phyloP scores from a whole-genome alignment of 1,284 basidiomycete species.

The Ceratobasidium sp. region DNA sequence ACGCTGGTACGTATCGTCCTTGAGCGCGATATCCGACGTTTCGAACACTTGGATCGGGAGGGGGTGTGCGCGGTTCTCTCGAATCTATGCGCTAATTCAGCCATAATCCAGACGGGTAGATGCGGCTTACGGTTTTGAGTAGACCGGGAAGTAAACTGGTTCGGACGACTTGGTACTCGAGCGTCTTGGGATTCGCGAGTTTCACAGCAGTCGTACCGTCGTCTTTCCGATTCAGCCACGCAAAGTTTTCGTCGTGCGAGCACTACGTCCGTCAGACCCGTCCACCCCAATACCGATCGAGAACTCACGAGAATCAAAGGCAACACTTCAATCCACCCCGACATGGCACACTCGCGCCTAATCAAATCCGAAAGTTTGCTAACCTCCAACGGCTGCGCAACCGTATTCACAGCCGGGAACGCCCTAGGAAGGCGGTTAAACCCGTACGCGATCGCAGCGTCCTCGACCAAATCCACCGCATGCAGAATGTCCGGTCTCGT shows the following conservation, averaged over 20 bases:
- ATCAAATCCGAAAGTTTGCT: slow-evolving; percentile 92
- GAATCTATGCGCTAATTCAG: slow-evolving; percentile 53
- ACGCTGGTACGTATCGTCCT: slow-evolving; percentile 79
- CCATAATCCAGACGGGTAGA: not conserved
- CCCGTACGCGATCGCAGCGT: slow-evolving; percentile 96
- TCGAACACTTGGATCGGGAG: slow-evolving; percentile 95
- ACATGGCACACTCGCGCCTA: slow-evolving; percentile 88
- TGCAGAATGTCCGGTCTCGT: slow-evolving; percentile 97
- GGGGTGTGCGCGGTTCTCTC: slow-evolving; percentile 94
- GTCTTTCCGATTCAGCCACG: slow-evolving; percentile 86
- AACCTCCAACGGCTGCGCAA: slow-evolving; percentile 89
- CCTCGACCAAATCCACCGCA: slow-evolving; percentile 98
- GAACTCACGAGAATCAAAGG: slow-evolving; percentile 85
- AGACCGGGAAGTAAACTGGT: slow-evolving; percentile 95
- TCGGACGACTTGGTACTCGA: slow-evolving; percentile 97
- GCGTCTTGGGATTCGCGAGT: slow-evolving; percentile 95
- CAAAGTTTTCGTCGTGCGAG: slow-evolving; percentile 98
- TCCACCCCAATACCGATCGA: not conserved
- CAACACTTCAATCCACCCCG: slow-evolving; percentile 95
- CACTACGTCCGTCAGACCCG: slow-evolving; percentile 60
- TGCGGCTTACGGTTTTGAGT: slow-evolving; percentile 72
- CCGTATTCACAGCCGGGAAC: slow-evolving; percentile 94
- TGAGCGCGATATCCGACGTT: slow-evolving; percentile 90
- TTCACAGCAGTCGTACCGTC: slow-evolving; percentile 83
- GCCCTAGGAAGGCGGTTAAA: slow-evolving; percentile 95